These are phyloP conservation scores for Penicillium sp. DNA, from an alignment of 2,329 filamentous ascomycete genomes.

Conservation along the genomic window DNA sequence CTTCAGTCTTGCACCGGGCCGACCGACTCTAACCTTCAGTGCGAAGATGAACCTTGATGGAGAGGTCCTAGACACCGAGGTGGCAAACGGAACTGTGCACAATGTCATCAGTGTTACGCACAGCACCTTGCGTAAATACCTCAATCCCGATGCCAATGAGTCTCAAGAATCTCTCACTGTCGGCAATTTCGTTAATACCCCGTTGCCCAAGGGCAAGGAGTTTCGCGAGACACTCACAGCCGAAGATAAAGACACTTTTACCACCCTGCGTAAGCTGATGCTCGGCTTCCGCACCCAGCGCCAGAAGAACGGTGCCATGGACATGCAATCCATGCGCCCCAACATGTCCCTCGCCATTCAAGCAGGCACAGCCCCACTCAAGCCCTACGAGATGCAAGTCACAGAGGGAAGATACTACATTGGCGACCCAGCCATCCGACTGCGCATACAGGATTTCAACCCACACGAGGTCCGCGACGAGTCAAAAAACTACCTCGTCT, in stretches of 20 bases:
- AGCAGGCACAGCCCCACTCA: constrained; percentile 19
- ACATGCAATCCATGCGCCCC: constrained; percentile 24
- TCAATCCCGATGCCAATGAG: constrained; percentile 28
- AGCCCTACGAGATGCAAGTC: constrained; percentile 31
- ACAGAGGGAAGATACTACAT: constrained; percentile 33
- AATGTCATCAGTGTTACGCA: constrained; percentile 58
- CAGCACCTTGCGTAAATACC: constrained; percentile 38
- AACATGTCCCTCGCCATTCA: constrained; percentile 27
- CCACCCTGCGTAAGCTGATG: constrained; percentile 39
- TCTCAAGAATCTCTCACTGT: constrained; percentile 26
- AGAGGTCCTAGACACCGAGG: constrained; percentile 54
- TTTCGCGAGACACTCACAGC: constrained; percentile 30
- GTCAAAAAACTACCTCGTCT: constrained; percentile 42
- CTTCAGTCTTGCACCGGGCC: constrained; percentile 55
- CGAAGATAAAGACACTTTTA: constrained; percentile 37
- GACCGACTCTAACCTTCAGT: constrained; percentile 63
- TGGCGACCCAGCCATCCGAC: constrained; percentile 45
- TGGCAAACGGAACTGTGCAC: constrained; percentile 54
- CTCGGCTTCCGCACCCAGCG: constrained; percentile 38
- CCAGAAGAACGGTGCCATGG: constrained; percentile 41
- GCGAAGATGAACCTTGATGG: constrained; percentile 55
- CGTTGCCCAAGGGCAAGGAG: constrained; percentile 13
- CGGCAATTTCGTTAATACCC: constrained; percentile 25
- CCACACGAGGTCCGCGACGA: constrained; percentile 39
- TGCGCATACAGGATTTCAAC: constrained; percentile 29